Base-by-base conservation (phyloP, 345 rosid genomes). In the Pseudoturritis turrita region DNA sequence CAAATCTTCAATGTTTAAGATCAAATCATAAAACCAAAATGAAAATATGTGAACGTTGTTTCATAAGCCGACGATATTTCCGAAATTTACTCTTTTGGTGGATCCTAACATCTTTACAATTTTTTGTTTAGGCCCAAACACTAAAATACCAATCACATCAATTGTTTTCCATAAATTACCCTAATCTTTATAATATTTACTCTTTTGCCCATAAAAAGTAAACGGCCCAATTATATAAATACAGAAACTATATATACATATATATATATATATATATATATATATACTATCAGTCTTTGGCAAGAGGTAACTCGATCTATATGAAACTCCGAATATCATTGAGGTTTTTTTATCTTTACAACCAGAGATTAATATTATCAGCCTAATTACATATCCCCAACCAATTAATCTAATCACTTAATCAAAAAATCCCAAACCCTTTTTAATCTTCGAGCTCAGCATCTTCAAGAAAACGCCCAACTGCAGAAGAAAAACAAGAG, bases 391-490 rank as follows among this genome's bases (percentile, higher is more conserved):
- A 61, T 35, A 17, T 61, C 44, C 58, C 70, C 68, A 36, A 11
- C 59, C 70, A 68, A 59, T 66, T 9, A 74, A 67, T 50, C 62
- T 59, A 67, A 59, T 58, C 60, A 43, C 54, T 6, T 17, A 35
- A 50, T 67, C 41, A 65, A 74, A 47, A 66, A 75, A 40, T 58
- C 37, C 6, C 67, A 50, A 65, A 66, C 77, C 12, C 61, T 65
- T 47, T 4, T 7, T 41, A 11, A 40, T 66, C 68, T 58, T 58
- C 31, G 6, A 65, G 25, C 71, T 63, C 9, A 35, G 35, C 44
- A 62, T 52, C 54, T 55, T 45, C 37, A 63, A 25, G 7, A 19
- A 65, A 73, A 65, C 8, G 41, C 57, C 5, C 17, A 23, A 22
- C 2, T n/a, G 15, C 25, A 47, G 2, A 57, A 49, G 11, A 57